phyloP scores from a whole-genome alignment of 257 asterid genomes.

The Solanum paucissectum region DNA sequence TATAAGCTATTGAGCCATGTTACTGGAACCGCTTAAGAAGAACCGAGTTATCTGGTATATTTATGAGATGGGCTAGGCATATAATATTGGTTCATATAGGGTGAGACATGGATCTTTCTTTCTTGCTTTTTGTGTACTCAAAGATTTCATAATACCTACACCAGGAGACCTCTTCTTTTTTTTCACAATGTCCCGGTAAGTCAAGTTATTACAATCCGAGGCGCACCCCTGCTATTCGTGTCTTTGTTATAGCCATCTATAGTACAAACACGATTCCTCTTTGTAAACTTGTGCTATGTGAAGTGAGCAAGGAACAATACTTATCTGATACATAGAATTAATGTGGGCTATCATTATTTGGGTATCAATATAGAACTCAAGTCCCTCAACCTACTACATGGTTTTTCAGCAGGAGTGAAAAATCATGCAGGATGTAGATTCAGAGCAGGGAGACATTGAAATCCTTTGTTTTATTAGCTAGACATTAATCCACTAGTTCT shows the following conservation, averaged over 20 bases:
- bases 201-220: background rate
- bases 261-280: background rate
- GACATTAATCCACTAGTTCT: background rate
- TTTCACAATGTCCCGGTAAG: background rate
- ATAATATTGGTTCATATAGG: background rate
- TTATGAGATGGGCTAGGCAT: background rate
- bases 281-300: background rate
- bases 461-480: background rate
- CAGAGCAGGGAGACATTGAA: background rate
- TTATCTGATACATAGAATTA: background rate
- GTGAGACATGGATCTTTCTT: background rate
- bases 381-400: background rate
- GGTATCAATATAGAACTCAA: background rate
- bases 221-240: background rate
- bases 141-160: background rate
- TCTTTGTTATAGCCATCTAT: background rate
- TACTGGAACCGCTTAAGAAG: background rate
- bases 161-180: background rate
- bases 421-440: background rate
- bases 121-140: background rate
- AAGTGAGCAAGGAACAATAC: background rate
- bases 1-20: background rate
- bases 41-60: background rate
- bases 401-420: background rate
- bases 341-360: background rate